These are phyloP conservation scores for Colletotrichum cuscutae DNA, from an alignment of 2,329 filamentous ascomycete genomes.

Conservation along the genomic window DNA sequence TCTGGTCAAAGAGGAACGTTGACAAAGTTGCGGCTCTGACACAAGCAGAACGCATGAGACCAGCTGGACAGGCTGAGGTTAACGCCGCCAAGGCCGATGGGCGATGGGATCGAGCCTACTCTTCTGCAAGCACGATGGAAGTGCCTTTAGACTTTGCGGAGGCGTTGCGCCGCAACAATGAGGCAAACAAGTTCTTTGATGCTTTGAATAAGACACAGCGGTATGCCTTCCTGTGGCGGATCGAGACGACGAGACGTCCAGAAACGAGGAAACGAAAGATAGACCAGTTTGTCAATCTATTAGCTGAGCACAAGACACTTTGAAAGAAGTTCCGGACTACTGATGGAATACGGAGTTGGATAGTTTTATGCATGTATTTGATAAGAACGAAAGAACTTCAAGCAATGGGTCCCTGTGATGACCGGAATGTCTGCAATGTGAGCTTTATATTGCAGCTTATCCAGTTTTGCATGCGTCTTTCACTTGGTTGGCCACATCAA, in stretches of 20 bases:
- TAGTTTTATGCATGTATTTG: not conserved
- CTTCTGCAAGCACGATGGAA: constrained; percentile 55
- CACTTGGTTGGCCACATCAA: too few species aligned
- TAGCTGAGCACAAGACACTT: constrained; percentile 47
- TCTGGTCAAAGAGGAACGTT: constrained; percentile 71
- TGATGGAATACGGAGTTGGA: not conserved
- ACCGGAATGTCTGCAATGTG: too few species aligned
- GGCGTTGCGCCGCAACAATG: constrained; percentile 49
- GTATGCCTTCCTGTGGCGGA: constrained; percentile 56
- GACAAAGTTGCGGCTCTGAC: constrained; percentile 57
- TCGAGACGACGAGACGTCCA: constrained; percentile 53
- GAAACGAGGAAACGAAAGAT: constrained; percentile 52
- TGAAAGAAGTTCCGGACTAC: constrained; percentile 1
- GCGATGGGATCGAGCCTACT: constrained; percentile 68
- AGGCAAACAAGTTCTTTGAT: constrained; percentile 52
- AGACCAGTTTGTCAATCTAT: constrained; percentile 50
- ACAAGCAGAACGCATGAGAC: constrained; percentile 58
- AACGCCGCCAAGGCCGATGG: constrained; percentile 67
- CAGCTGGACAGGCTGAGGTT: constrained; percentile 59
- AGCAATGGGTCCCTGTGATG: too few species aligned
- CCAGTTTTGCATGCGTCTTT: too few species aligned
- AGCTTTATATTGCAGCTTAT: too few species aligned
- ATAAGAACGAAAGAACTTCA: too few species aligned
- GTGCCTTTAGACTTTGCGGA: constrained; percentile 60
- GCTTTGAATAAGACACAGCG: constrained; percentile 55